Conservation (phyloP, 2,329 filamentous ascomycete species). For the Elsinoe batatas region DNA sequence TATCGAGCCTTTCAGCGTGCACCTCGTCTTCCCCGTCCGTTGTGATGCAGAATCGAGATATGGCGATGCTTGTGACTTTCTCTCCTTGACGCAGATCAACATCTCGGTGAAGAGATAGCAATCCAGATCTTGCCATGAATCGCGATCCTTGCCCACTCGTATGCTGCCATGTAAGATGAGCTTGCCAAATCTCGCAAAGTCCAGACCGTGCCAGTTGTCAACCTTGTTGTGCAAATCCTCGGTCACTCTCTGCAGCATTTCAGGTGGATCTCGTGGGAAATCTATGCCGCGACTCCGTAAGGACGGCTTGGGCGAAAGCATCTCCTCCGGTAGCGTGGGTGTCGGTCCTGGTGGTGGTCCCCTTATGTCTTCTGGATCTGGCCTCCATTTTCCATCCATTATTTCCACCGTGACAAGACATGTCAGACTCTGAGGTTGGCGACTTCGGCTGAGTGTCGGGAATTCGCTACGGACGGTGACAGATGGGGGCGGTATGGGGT, state of each 20-base stretch:
- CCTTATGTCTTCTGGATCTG: conserved; percentile 69
- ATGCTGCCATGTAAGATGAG: conserved; percentile 81
- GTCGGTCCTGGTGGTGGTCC: conserved; percentile 31
- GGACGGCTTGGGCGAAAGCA: conserved; percentile 13
- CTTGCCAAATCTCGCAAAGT: conserved; percentile 88
- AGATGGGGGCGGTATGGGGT: conserved; percentile 79
- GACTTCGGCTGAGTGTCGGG: conserved; percentile 81
- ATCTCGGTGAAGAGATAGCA: conserved; percentile 97
- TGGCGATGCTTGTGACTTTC: conserved; percentile 48
- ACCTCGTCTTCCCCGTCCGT: conserved; percentile 42
- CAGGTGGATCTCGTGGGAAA: conserved; percentile 37
- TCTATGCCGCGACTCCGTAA: conserved; percentile 9
- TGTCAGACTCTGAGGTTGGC: conserved; percentile 88
- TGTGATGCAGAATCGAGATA: conserved; percentile 12
- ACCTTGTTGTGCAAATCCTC: conserved; percentile 78
- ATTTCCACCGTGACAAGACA: conserved; percentile 93
- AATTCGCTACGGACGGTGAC: conserved; percentile 97
- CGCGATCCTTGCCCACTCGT: conserved; percentile 87
- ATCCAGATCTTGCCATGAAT: conserved; percentile 95
- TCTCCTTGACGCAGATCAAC: conserved; percentile 99
- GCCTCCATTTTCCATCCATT: conserved; percentile 80
- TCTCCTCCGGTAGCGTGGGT: conserved; percentile 6
- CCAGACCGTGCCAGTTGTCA: conserved; percentile 95
- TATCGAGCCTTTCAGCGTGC: conserved; percentile 92
- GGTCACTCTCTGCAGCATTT: conserved; percentile 73